Evolutionary conservation across 2,329 filamentous ascomycete species (phyloP), one percentile per base, ranked within the genome.

Genomic region (Pyricularia pennisetigena): DNA sequence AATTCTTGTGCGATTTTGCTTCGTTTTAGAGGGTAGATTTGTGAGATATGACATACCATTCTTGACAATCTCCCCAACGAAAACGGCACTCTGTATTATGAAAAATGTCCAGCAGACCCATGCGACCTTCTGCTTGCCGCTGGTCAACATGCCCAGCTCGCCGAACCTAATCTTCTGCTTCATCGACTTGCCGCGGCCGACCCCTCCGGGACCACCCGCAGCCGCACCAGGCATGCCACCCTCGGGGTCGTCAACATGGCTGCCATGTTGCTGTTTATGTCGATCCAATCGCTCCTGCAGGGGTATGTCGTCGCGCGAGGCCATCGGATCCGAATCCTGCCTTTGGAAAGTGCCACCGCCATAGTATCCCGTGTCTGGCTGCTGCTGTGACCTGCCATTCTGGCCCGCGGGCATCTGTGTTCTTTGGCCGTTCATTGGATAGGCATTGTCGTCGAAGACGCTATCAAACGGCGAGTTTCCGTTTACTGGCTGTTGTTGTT

Each of bases 21-120:
- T 32, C 2, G n/a, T 24, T 23, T 62, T 3, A 49, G 61, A 68
- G 4, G 8, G 4, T 20, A 64, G 23, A 68, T 23, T 35, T n/a
- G n/a, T 3, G 6, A 16, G 23, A n/a, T 23, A 1, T 29, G 70
- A 78, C 86, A 74, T 83, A 93, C 92, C 90, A 78, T 94, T 96
- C 75, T 90, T 92, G 65, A 91, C 89, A 70, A 99, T 82, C 80
- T 98, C 93, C 67, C 85, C 93, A 71, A 98, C 91, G 75, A 99
- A 99, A 30, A 98, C 93, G 20, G 83, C 87, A 24, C 95, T 80
- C 77, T 98, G 94, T 14, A 90, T 84, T 32, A 88, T 68, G 2
- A 93, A 92, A 71, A 98, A 85, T 62, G 89, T 79, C 77, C 94
- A 98, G 41, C 93, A 91, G 7, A 97, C 87, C 85, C 91, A 95